These are phyloP conservation scores for Globisporangium spinosum DNA, from an alignment of 352 stramenopile species.

Conservation along the genomic window DNA sequence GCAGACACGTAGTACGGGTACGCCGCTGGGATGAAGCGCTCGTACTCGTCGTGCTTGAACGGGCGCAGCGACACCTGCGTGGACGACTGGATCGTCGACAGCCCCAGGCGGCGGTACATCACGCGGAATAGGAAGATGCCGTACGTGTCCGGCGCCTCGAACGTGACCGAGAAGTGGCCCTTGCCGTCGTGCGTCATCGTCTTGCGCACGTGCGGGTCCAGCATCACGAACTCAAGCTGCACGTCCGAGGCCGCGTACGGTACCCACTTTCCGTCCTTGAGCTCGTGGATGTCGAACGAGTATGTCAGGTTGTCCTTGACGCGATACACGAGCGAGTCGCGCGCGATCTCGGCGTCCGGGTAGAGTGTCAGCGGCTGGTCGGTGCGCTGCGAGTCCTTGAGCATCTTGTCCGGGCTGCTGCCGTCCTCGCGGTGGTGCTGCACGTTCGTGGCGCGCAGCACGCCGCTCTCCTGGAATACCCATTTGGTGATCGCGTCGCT, in stretches of 20 bases:
- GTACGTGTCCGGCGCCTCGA: constrained; percentile 90
- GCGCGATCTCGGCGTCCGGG: constrained; percentile 68
- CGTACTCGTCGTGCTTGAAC: constrained; percentile 95
- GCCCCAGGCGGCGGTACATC: constrained; percentile 85
- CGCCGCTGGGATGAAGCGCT: constrained; percentile 90
- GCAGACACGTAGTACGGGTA: constrained; percentile 90
- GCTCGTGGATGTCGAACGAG: constrained; percentile 88
- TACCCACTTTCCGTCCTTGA: constrained; percentile 69
- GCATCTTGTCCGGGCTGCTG: constrained; percentile 79
- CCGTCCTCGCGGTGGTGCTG: constrained; percentile 84
- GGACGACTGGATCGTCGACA: constrained; percentile 83
- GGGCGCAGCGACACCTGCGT: constrained; percentile 91
- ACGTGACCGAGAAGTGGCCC: constrained; percentile 80
- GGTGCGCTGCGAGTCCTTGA: constrained; percentile 81
- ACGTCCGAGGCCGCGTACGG: constrained; percentile 80
- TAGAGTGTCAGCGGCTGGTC: constrained; percentile 90
- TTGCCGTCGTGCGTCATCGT: constrained; percentile 71
- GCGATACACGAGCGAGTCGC: constrained; percentile 82
- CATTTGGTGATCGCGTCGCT: constrained; percentile 72
- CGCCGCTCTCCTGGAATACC: constrained; percentile 85
- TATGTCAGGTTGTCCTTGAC: constrained; percentile 93
- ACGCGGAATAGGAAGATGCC: constrained; percentile 93
- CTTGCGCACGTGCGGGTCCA: constrained; percentile 90
- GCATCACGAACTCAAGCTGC: constrained; percentile 95
- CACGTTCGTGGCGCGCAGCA: constrained; percentile 86